phyloP scores from a whole-genome alignment of 2,329 filamentous ascomycete genomes.

The Paecilomyces variotii region DNA sequence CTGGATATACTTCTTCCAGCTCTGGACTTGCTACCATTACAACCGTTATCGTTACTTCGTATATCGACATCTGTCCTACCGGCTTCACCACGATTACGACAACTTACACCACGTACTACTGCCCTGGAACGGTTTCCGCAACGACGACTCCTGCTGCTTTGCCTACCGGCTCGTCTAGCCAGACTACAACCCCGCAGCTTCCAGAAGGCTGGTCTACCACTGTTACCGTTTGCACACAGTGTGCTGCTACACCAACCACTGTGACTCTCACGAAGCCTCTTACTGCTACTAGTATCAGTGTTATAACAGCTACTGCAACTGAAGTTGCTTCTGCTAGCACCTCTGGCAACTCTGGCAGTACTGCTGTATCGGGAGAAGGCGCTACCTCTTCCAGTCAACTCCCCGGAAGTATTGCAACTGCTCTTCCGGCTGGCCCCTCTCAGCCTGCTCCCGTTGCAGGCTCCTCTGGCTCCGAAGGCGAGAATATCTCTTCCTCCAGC shows the following conservation, averaged over 20 bases:
- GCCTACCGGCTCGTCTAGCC: constrained; percentile 12
- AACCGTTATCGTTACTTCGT: constrained; percentile 32
- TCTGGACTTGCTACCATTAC: constrained; percentile 21
- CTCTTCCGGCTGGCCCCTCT: neutral
- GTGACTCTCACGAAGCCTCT: constrained; percentile 22
- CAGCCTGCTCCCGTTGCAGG: neutral
- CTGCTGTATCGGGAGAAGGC: neutral
- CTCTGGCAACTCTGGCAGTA: neutral
- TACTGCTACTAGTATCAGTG: neutral
- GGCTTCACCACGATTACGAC: constrained; percentile 35
- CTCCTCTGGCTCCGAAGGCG: neutral
- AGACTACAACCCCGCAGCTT: constrained; percentile 14
- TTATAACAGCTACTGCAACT: neutral
- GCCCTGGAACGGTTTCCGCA: constrained; percentile 22
- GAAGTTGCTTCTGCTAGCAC: neutral
- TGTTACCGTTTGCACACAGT: constrained; percentile 32
- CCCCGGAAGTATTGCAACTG: neutral
- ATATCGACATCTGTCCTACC: constrained; percentile 35
- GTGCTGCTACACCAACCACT: constrained; percentile 30
- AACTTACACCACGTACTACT: constrained; percentile 30
- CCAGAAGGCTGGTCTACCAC: constrained; percentile 34
- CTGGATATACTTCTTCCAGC: neutral
- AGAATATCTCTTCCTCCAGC: neutral
- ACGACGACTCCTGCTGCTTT: constrained; percentile 15
- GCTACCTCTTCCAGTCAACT: neutral